Evolutionary conservation across 257 asterid species (phyloP), one percentile per base, ranked within the genome.

Genomic region (Lycium barbarum): DNA sequence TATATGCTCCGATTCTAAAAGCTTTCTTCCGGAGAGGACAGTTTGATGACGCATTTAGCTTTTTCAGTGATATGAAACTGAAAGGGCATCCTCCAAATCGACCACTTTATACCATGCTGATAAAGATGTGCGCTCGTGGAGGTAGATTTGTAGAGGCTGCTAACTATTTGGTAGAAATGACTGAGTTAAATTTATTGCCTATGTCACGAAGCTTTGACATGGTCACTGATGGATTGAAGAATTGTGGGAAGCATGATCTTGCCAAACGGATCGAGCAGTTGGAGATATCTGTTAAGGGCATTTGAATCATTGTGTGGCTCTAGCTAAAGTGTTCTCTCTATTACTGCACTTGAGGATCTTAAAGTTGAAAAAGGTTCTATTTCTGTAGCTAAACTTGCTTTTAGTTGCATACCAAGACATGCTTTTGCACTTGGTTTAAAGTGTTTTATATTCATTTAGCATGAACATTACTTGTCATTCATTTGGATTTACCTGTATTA

Each of bases 1-100:
- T 96, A 80, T 96, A 96, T 84, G 98, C 99, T 89, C 97, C 99
- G 9, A 89, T 95, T 49, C 79, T 96, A 43, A 96, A 96, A 85
- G 93, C 97, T 43, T 91, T 91, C 78, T 92, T 90, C 58, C 88
- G 93, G 26, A 90, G 89, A 84, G 98, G 99, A 57, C 95, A 89
- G 81, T 96, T 95, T 85, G 98, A 94, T 67, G 99, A 96, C 90
- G 97, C 99, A 15, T 92, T 95, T 72, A 91, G 99, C 86, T 96
- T 95, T 86, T 96, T 96, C 82, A 87, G 92, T 79, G 99, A 96
- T 83, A 95, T 96, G 97, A 96, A 93, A 86, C 87, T 95, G 89
- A 95, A 95, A 89, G 99, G 99, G 66, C 99, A 96, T 87, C 95
- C 92, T 0, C 98, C 99, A 51, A 96, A 96, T 84, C 89, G 99